Evolutionary conservation across 75 land plant genomes (phyloP), one percentile per base, ranked within the genome.

Genomic region (Ceratopteris richardii): DNA sequence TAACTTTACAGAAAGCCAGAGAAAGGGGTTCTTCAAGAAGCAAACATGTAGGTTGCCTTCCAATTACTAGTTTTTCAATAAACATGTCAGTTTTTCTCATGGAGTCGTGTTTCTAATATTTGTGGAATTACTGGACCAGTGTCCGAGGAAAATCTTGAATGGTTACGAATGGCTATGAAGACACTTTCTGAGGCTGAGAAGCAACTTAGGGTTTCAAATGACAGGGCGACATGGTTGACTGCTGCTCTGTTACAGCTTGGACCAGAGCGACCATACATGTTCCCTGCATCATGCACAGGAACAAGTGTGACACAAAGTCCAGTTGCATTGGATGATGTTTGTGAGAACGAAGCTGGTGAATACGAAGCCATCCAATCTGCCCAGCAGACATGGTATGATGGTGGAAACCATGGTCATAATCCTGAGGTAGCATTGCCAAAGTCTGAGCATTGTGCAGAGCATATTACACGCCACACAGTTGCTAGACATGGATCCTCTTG

Each of bases 101-200:
- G n/a, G n/a, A n/a, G n/a, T n/a, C n/a, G n/a, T n/a, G n/a, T n/a
- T n/a, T n/a, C n/a, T n/a, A n/a, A n/a, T n/a, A n/a, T n/a, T n/a
- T n/a, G n/a, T n/a, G 29, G 60, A 1, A 9, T 36, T 20, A 11
- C 18, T 2, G n/a, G 2, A 29, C n/a, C 67, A 74, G 77, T 74
- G 23, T 50, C 64, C 27, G 71, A 62, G 54, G 67, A 56, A 36
- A 76, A 54, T 16, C 30, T 64, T 16, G 56, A 70, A 24, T 68
- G 53, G 54, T 61, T 74, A n/a, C 57, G 75, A 19, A 37, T 56
- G 19, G 77, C 67, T 10, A 29, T 74, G 63, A 62, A 52, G 41
- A 70, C 64, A 17, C 77, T 74, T 16, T 70, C 67, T 63, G 77
- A 74, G 64, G 70, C 77, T 13, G 77, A 74, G 57, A 74, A 69